Evolutionary conservation across 306 rosid species (phyloP).

Genomic region (Quercus variabilis): DNA sequence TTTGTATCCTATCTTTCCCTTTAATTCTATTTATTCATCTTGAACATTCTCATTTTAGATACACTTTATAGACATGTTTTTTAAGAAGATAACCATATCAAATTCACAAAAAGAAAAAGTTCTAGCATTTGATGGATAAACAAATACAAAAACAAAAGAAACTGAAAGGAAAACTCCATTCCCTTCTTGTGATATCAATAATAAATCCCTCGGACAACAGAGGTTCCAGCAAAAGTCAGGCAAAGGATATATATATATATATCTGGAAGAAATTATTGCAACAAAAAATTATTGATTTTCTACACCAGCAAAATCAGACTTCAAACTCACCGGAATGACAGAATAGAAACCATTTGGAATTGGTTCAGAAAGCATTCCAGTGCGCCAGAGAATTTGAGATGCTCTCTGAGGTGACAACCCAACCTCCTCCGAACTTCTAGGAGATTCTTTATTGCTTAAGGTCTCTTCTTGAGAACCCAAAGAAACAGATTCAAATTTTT

Average conservation of each 20-base stretch:
- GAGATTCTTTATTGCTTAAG: constrained; percentile 52
- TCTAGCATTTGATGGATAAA: not conserved
- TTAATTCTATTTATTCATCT: too few relatives aligned
- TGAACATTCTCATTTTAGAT: too few relatives aligned
- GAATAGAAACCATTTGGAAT: constrained; percentile 97
- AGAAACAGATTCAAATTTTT: constrained; percentile 82
- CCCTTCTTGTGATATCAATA: not conserved
- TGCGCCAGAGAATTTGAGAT: constrained; percentile 85
- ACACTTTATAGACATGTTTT: too few relatives aligned
- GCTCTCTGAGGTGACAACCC: constrained; percentile 73
- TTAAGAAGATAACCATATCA: not conserved
- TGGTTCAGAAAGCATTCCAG: constrained; percentile 84
- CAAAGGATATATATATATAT: constrained; percentile 9
- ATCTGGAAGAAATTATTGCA: constrained; percentile 1
- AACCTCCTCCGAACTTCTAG: constrained; percentile 45
- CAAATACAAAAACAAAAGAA: not conserved
- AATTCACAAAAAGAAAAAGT: not conserved
- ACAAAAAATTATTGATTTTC: not conserved
- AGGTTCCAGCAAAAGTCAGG: not conserved
- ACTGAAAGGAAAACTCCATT: not conserved
- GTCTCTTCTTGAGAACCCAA: constrained; percentile 73
- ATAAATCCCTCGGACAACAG: not conserved
- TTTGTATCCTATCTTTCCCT: too few relatives aligned
- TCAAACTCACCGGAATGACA: constrained; percentile 70
- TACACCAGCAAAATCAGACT: constrained; percentile 10